Evolutionary conservation across 2,329 filamentous ascomycete genomes (phyloP).

Genomic region (Fusarium lateritium): DNA sequence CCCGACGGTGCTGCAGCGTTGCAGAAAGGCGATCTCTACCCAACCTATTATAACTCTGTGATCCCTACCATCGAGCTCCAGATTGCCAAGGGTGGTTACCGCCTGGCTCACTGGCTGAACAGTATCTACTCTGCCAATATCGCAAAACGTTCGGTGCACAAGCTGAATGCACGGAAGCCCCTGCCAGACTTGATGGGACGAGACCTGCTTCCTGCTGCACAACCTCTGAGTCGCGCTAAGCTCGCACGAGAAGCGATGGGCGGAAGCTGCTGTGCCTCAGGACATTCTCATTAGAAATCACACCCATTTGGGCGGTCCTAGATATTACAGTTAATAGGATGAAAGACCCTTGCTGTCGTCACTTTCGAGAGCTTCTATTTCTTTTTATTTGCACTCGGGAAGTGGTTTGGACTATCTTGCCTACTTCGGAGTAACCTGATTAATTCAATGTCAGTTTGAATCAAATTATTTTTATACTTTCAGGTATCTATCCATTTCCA

Average conservation of each 20-base stretch:
- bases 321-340: background rate
- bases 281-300: slow-evolving; percentile 3
- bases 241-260: slow-evolving; percentile 7
- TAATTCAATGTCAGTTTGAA: too few species aligned
- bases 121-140: slow-evolving; percentile 12
- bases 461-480: too few species aligned
- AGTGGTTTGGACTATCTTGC: too few species aligned
- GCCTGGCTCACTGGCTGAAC: slow-evolving; percentile 13
- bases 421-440: too few species aligned
- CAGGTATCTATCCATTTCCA: too few species aligned
- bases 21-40: slow-evolving; percentile 11
- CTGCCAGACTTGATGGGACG: slow-evolving; percentile 11
- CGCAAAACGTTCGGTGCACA: background rate
- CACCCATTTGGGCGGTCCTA: background rate
- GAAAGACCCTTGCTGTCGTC: background rate
- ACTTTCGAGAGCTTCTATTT: background rate
- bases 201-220: background rate
- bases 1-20: background rate
- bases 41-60: background rate
- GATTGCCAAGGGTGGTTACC: slow-evolving; percentile 12
- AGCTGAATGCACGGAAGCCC: background rate
- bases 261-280: background rate
- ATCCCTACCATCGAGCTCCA: slow-evolving; percentile 16
- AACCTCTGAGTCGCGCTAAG: background rate
- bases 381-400: too few species aligned